These are phyloP conservation scores for Fusarium duplospermum DNA, from an alignment of 2,329 filamentous ascomycete genomes.

Conservation along the genomic window DNA sequence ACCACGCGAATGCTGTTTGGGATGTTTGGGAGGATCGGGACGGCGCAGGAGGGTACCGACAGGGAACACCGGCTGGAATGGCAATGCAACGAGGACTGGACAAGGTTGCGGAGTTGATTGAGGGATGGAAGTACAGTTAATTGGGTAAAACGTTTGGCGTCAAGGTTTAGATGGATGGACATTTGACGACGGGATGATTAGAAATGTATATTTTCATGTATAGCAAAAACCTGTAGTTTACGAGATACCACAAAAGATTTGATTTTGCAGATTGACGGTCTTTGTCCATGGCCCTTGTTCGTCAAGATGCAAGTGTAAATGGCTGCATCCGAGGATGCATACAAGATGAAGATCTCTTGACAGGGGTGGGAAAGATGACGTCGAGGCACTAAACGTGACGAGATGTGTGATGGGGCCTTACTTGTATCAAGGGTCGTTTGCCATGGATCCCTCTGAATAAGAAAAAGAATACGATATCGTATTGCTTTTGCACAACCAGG, in stretches of 20 bases:
- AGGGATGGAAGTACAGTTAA: constrained; percentile 43
- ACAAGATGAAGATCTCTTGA: background rate
- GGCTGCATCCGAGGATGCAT: background rate
- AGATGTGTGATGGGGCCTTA: background rate
- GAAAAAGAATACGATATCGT: background rate
- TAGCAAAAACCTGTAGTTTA: constrained; percentile 7
- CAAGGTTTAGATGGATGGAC: constrained; percentile 17
- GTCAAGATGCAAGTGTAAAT: background rate
- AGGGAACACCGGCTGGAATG: constrained; percentile 44
- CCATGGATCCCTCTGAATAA: background rate
- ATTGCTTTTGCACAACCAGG: background rate
- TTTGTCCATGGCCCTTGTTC: background rate
- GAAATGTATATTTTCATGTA: constrained; percentile 18
- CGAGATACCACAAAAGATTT: constrained; percentile 40
- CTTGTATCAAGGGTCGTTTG: background rate
- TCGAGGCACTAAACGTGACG: background rate
- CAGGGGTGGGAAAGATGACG: constrained; percentile 7
- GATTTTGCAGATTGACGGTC: background rate
- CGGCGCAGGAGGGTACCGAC: constrained; percentile 38
- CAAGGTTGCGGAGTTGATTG: constrained; percentile 45
- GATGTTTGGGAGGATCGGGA: constrained; percentile 45
- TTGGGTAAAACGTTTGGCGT: constrained; percentile 8
- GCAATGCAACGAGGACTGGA: constrained; percentile 42
- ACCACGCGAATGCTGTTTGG: constrained; percentile 44
- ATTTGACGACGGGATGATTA: constrained; percentile 20